Evolutionary conservation across 1,284 basidiomycete genomes (phyloP).

Genomic region (Apiotrichum gracile): DNA sequence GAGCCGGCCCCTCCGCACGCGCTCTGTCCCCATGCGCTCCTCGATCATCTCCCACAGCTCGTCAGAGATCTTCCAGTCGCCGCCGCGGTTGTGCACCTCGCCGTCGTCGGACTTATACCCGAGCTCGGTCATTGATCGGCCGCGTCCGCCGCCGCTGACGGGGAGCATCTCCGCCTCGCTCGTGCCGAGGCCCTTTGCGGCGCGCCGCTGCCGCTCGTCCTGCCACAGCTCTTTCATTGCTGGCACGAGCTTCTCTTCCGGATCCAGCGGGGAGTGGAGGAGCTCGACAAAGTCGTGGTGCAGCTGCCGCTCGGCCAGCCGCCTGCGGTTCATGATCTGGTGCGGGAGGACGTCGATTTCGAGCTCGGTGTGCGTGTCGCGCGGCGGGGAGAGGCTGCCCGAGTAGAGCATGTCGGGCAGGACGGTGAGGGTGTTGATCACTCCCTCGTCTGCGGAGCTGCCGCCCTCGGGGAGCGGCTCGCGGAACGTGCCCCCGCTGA

Average conservation of each 20-base stretch:
- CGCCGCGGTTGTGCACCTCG: slow-evolving; percentile 34
- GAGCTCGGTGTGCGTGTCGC: slow-evolving; percentile 64
- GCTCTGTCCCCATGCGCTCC: slow-evolving; percentile 42
- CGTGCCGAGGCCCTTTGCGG: slow-evolving; percentile 52
- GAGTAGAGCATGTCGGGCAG: slow-evolving; percentile 36
- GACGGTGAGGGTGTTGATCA: slow-evolving; percentile 28
- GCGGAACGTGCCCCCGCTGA: slow-evolving; percentile 52
- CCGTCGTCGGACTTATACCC: slow-evolving; percentile 34
- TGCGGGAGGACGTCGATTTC: slow-evolving; percentile 79
- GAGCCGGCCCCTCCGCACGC: slow-evolving; percentile 41
- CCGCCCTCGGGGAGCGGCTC: slow-evolving; percentile 47
- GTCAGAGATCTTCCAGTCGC: slow-evolving; percentile 43
- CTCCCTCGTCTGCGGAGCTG: not conserved
- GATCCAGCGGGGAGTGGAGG: slow-evolving; percentile 50
- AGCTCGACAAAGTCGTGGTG: slow-evolving; percentile 67
- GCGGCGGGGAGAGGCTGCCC: slow-evolving; percentile 52
- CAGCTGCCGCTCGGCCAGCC: slow-evolving; percentile 60
- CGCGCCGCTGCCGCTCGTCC: slow-evolving; percentile 72
- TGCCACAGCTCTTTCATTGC: slow-evolving; percentile 93
- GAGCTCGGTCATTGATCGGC: slow-evolving; percentile 34
- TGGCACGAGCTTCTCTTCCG: slow-evolving; percentile 71
- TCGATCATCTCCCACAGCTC: slow-evolving; percentile 42
- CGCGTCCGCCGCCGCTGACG: slow-evolving; percentile 38
- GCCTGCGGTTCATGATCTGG: slow-evolving; percentile 77
- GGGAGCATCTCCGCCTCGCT: slow-evolving; percentile 41